These are phyloP conservation scores for Phycomyces blakesleeanus DNA, from an alignment of 192 early-diverging fungal genomes.

Conservation along the genomic window DNA sequence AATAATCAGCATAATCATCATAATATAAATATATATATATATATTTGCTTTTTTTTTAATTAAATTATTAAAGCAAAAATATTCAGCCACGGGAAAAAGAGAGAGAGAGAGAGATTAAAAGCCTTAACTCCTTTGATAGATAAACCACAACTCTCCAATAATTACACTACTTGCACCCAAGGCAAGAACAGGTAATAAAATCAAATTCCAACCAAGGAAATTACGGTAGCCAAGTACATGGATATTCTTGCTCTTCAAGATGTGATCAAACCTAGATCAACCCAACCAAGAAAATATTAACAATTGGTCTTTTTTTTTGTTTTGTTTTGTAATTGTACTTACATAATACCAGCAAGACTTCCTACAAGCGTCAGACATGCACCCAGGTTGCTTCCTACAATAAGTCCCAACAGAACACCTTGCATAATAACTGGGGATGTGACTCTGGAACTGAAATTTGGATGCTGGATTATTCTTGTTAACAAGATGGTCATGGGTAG, in stretches of 20 bases:
- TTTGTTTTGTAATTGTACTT: conserved; percentile 9
- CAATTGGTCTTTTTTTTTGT: too few relatives aligned
- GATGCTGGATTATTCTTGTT: conserved; percentile 64
- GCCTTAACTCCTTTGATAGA: conserved; percentile 12
- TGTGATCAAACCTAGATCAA: conserved; percentile 50
- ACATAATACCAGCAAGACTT: conserved; percentile 72
- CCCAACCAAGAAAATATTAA: too few relatives aligned
- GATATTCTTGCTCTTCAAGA: conserved; percentile 48
- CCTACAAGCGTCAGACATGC: conserved; percentile 74
- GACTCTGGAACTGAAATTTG: conserved; percentile 47
- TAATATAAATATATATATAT: too few relatives aligned
- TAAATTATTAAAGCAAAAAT: too few relatives aligned
- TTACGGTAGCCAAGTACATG: conserved; percentile 40
- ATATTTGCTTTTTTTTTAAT: too few relatives aligned
- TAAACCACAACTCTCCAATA: conserved; percentile 46
- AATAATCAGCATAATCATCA: too few relatives aligned
- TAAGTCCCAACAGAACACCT: conserved; percentile 66
- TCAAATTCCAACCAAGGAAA: conserved; percentile 59
- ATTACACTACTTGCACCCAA: conserved; percentile 42
- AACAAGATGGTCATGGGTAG: conserved; percentile 84
- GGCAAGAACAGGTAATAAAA: conserved; percentile 54
- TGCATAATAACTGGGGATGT: conserved; percentile 36
- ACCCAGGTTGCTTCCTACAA: conserved; percentile 79
- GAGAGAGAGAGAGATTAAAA: background rate
- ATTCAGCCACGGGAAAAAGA: background rate